Conservation (phyloP, 192 early-diverging fungal species). For the Coemansia sp. region DNA sequence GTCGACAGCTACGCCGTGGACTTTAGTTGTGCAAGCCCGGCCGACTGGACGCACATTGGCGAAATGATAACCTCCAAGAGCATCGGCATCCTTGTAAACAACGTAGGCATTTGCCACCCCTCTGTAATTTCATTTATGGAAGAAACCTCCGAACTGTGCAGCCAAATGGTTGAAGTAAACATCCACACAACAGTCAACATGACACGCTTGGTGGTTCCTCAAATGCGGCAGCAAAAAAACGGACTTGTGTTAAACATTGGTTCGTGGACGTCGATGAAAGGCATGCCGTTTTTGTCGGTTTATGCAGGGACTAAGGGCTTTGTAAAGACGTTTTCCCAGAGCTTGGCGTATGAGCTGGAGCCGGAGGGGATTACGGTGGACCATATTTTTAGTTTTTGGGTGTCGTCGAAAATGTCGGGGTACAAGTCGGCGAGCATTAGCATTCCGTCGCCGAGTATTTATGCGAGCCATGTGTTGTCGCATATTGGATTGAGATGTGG, state of each 20-base stretch:
- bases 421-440: slow-evolving; percentile 74
- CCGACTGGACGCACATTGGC: slow-evolving; percentile 29
- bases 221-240: slow-evolving; percentile 69
- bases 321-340: slow-evolving; percentile 85
- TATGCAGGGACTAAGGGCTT: slow-evolving; percentile 95
- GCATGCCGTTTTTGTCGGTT: slow-evolving; percentile 82
- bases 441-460: slow-evolving; percentile 76
- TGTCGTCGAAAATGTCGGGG: slow-evolving; percentile 91
- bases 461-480: slow-evolving; percentile 71
- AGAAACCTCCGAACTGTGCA: slow-evolving; percentile 64
- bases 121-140: slow-evolving; percentile 82
- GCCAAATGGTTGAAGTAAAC: slow-evolving; percentile 84
- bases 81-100: slow-evolving; percentile 75
- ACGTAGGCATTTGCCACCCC: slow-evolving; percentile 88
- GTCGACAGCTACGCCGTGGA: slow-evolving; percentile 42
- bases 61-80: slow-evolving; percentile 35
- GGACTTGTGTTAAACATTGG: slow-evolving; percentile 93
- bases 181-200: slow-evolving; percentile 55
- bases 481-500: slow-evolving; percentile 70
- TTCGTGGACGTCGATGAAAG: slow-evolving; percentile 80
- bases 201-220: slow-evolving; percentile 75
- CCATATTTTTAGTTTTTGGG: slow-evolving; percentile 91
- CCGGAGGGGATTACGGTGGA: slow-evolving; percentile 78
- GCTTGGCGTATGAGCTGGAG: slow-evolving; percentile 77
- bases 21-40: slow-evolving; percentile 29